A percentile compares a stretch with the other conserved stretches of the same genome.
Evolutionary conservation across 1,284 basidiomycete species (phyloP).

Genomic region (Ustilago curta): DNA sequence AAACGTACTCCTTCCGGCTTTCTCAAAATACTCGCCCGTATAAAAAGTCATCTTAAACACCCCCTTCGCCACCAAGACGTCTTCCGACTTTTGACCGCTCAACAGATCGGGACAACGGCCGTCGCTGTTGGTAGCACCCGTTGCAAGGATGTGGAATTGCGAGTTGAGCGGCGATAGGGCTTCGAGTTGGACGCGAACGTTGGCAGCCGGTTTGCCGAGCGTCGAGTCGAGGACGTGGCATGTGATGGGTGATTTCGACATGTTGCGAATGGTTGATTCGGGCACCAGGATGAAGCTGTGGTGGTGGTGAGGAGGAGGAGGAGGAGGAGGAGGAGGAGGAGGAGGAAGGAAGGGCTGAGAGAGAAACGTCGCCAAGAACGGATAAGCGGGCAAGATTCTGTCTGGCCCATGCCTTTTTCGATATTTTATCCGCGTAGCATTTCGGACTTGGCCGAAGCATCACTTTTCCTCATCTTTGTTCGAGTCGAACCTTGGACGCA

Average conservation of each 20-base stretch:
- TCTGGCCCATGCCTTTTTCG: background rate
- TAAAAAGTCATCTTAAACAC: slow-evolving; percentile 87
- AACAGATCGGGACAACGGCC: slow-evolving; percentile 82
- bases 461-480: background rate
- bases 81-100: slow-evolving; percentile 72
- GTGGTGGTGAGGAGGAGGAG: background rate
- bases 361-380: slow-evolving; percentile 22
- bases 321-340: slow-evolving; percentile 7
- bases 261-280: background rate
- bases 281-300: background rate
- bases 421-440: no score
- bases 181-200: slow-evolving; percentile 45
- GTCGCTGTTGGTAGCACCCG: slow-evolving; percentile 81
- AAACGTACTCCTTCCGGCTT: slow-evolving; percentile 77
- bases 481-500: no score
- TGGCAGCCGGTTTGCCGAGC: slow-evolving; percentile 80
- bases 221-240: slow-evolving; percentile 91
- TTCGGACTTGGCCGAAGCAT: slow-evolving; percentile 33
- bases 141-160: slow-evolving; percentile 37
- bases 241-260: slow-evolving; percentile 76
- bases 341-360: background rate
- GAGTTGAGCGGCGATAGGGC: slow-evolving; percentile 29
- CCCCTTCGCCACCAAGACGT: slow-evolving; percentile 70
- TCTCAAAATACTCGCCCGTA: slow-evolving; percentile 83
- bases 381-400: slow-evolving; percentile 18